These are phyloP conservation scores for Tetradesmus lagerheimii DNA, from an alignment of 139 green algal species.

Conservation along the genomic window DNA sequence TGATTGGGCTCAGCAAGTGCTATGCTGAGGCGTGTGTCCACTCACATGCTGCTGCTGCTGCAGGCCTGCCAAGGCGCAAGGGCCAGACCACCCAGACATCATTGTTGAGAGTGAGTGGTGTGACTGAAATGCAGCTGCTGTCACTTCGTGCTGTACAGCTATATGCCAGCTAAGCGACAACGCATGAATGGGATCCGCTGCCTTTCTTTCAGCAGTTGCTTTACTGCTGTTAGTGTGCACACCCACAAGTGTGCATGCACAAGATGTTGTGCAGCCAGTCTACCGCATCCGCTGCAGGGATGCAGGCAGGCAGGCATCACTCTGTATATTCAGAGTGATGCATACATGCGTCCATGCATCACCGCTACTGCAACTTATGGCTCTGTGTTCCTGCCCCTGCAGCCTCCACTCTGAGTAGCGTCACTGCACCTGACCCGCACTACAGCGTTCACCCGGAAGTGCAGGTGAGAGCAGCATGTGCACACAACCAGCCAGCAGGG, in stretches of 20 bases:
- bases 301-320: too few relatives aligned
- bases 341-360: too few relatives aligned
- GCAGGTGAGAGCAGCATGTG: neutral
- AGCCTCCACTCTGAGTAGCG: slow-evolving; percentile 63
- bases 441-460: slow-evolving; percentile 69
- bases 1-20: neutral
- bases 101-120: slow-evolving; percentile 77
- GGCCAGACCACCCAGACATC: slow-evolving; percentile 69
- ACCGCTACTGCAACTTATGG: neutral
- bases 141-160: neutral
- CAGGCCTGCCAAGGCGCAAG: slow-evolving; percentile 64
- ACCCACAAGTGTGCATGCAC: too few relatives aligned
- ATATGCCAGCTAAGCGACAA: too few relatives aligned
- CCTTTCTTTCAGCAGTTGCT: too few relatives aligned
- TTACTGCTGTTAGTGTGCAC: too few relatives aligned
- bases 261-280: too few relatives aligned
- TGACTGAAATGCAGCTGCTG: neutral
- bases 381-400: neutral
- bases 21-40: neutral
- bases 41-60: neutral
- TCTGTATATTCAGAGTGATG: too few relatives aligned
- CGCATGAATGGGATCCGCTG: too few relatives aligned
- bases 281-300: too few relatives aligned
- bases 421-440: slow-evolving; percentile 64
- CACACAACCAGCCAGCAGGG: too few relatives aligned